Evolutionary conservation across 148 eudicot genomes (phyloP).

Genomic region (Tetragonia tetragonoides): DNA sequence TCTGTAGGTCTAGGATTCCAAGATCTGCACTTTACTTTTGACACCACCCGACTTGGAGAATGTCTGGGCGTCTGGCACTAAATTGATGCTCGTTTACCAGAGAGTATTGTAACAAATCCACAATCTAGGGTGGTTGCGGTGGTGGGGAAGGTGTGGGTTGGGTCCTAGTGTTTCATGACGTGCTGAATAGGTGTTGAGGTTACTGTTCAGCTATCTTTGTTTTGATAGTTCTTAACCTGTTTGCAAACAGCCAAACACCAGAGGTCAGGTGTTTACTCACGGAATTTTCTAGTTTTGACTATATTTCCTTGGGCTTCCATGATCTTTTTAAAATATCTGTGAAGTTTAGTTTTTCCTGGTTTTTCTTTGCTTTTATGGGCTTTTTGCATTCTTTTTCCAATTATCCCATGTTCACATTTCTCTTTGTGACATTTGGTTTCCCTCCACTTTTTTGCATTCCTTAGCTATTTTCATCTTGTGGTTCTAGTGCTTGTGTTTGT

Average conservation of each 20-base stretch:
- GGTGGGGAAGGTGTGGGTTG: not conserved
- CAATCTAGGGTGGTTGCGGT: not conserved
- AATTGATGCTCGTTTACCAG: not conserved
- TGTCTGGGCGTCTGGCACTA: not conserved
- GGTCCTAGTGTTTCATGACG: not conserved
- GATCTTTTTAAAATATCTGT: not conserved
- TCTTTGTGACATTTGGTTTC: too few species aligned
- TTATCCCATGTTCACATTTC: not conserved
- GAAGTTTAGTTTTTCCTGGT: not conserved
- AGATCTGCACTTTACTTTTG: not conserved
- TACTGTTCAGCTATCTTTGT: not conserved
- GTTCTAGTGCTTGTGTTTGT: not conserved
- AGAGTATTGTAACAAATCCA: not conserved
- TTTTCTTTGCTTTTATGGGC: not conserved
- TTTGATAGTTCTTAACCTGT: not conserved
- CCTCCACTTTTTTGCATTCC: too few species aligned
- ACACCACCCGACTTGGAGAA: slow-evolving; percentile 3
- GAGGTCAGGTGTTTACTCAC: not conserved
- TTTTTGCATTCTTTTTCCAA: not conserved
- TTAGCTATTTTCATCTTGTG: too few species aligned
- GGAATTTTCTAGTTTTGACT: not conserved
- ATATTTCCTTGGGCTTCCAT: not conserved
- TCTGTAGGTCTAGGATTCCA: not conserved
- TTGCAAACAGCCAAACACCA: not conserved
- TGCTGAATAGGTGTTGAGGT: not conserved